Conservation (phyloP, 345 rosid species). For the Reutealis trisperma region DNA sequence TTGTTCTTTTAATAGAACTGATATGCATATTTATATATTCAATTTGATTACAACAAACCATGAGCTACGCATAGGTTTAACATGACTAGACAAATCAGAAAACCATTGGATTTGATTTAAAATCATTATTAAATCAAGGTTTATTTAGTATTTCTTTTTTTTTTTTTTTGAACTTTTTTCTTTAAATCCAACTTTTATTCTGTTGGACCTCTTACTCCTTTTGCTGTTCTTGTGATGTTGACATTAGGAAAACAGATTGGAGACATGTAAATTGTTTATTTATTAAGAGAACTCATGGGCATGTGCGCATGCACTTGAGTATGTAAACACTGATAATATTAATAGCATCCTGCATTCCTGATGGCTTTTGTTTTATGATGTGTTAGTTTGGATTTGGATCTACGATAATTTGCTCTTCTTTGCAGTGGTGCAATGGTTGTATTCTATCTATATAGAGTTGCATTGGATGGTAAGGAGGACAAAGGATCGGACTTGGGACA, state of each 20-base stretch:
- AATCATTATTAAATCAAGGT: background rate
- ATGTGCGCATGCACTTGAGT: too few species aligned
- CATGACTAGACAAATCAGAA: background rate
- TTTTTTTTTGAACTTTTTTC: too few species aligned
- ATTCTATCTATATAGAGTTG: constrained; percentile 67
- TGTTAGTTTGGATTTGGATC: background rate
- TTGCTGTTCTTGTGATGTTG: background rate
- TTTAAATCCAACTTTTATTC: too few species aligned
- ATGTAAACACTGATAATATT: too few species aligned
- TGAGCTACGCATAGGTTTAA: background rate
- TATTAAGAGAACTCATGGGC: too few species aligned
- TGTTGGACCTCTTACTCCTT: too few species aligned
- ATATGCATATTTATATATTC: background rate
- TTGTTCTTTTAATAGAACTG: background rate
- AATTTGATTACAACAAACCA: background rate
- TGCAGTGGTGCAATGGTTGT: constrained; percentile 76
- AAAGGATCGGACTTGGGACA: constrained; percentile 41
- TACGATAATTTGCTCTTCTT: constrained; percentile 18
- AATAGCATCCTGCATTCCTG: background rate
- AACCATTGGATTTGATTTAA: background rate
- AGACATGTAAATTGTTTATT: too few species aligned
- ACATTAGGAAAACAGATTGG: background rate
- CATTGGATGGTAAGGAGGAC: constrained; percentile 28
- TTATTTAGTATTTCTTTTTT: too few species aligned
- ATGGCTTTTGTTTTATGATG: background rate